Conservation (phyloP, 208 protist genomes). For the Wallacemonas sp. region DNA sequence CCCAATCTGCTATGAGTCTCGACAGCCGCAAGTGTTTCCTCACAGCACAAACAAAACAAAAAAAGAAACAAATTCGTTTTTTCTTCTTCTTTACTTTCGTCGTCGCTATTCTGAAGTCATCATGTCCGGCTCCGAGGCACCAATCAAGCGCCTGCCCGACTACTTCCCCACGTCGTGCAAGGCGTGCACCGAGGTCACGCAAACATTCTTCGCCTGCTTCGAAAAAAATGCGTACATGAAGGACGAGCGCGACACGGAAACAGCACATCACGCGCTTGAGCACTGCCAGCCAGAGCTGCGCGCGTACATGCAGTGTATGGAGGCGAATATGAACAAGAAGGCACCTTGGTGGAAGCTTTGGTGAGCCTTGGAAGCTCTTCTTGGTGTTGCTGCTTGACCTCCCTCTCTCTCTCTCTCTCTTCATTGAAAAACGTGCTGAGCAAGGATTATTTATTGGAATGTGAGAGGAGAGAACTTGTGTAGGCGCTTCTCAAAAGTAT, state of each 20-base stretch:
- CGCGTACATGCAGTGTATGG: slow-evolving; percentile 79
- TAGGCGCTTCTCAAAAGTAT: too few species aligned
- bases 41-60: not conserved
- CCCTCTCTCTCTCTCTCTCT: not conserved
- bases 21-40: too few species aligned
- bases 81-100: not conserved
- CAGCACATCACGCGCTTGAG: slow-evolving; percentile 50
- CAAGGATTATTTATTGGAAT: too few species aligned
- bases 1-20: too few species aligned
- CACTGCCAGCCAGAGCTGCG: slow-evolving; percentile 66
- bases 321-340: slow-evolving; percentile 37
- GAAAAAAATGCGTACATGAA: slow-evolving; percentile 72
- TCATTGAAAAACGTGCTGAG: too few species aligned
- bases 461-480: too few species aligned
- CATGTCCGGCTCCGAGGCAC: not conserved
- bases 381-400: slow-evolving; percentile 1
- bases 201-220: slow-evolving; percentile 77
- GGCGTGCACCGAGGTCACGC: slow-evolving; percentile 43
- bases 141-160: slow-evolving; percentile 44
- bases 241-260: slow-evolving; percentile 46
- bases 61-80: not conserved
- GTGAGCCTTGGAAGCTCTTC: slow-evolving; percentile 23
- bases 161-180: slow-evolving; percentile 78
- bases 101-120: too few species aligned
- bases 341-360: slow-evolving; percentile 49